These are phyloP conservation scores for Bipolaris victoriae DNA, from an alignment of 2,329 filamentous ascomycete species.

Conservation along the genomic window DNA sequence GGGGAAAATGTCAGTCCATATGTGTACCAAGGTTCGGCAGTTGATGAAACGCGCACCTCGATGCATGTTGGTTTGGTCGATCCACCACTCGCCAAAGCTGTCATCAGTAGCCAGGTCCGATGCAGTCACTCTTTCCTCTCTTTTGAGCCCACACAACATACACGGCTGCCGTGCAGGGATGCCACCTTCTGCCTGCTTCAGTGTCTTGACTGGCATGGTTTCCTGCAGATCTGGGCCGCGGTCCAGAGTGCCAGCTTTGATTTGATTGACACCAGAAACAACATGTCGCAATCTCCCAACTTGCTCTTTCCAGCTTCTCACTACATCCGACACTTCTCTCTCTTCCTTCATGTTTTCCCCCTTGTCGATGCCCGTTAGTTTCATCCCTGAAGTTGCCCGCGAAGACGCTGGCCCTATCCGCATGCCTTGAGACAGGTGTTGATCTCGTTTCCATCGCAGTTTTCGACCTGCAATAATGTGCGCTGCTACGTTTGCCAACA, in stretches of 20 bases:
- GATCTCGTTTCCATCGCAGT: slow-evolving; percentile 88
- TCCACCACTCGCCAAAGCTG: slow-evolving; percentile 96
- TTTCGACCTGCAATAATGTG: slow-evolving; percentile 84
- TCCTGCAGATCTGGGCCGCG: slow-evolving; percentile 73
- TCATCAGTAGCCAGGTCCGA: slow-evolving; percentile 82
- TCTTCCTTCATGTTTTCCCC: slow-evolving; percentile 82
- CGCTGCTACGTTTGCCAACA: slow-evolving; percentile 71
- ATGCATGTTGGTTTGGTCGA: slow-evolving; percentile 69
- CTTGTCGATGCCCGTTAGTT: slow-evolving; percentile 84
- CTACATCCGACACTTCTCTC: slow-evolving; percentile 79
- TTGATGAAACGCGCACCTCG: slow-evolving; percentile 60
- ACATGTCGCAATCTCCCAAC: slow-evolving; percentile 76
- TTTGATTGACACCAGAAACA: slow-evolving; percentile 69
- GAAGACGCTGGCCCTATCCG: slow-evolving; percentile 78
- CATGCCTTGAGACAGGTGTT: slow-evolving; percentile 83
- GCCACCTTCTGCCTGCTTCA: slow-evolving; percentile 68
- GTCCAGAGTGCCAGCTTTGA: slow-evolving; percentile 46
- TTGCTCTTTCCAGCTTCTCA: slow-evolving; percentile 75
- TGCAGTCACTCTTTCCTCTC: slow-evolving; percentile 80
- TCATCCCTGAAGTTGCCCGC: slow-evolving; percentile 77
- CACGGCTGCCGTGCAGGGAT: slow-evolving; percentile 77
- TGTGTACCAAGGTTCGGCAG: not conserved
- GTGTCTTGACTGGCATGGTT: slow-evolving; percentile 69
- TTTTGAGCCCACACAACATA: slow-evolving; percentile 83
- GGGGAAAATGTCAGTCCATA: slow-evolving; percentile 45